Conservation (phyloP, 192 early-diverging fungal genomes). For the Dimargaris verticillata region DNA sequence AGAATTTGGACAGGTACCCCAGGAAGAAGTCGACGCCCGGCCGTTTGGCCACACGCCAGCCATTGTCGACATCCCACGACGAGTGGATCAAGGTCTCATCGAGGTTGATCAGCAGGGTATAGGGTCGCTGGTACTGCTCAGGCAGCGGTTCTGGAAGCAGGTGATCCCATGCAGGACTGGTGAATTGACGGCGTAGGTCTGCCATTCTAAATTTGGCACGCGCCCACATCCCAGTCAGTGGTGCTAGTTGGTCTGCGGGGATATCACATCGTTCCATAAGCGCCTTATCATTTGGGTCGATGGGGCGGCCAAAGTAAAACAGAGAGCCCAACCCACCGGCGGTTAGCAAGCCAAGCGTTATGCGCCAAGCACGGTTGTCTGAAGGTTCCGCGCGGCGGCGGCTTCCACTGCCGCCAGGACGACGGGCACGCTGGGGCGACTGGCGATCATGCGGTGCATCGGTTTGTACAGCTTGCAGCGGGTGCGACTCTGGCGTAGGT, state of each 20-base stretch:
- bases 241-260: no score
- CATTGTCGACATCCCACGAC: slow-evolving; percentile 87
- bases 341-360: neutral
- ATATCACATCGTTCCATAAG: no score
- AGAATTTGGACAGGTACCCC: slow-evolving; percentile 75
- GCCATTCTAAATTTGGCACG: slow-evolving; percentile 13
- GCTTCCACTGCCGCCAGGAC: neutral
- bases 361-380: neutral
- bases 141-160: slow-evolving; percentile 83
- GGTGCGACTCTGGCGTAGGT: neutral
- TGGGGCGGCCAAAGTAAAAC: neutral
- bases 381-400: neutral
- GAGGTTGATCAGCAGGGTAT: slow-evolving; percentile 89
- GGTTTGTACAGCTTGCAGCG: neutral
- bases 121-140: slow-evolving; percentile 59
- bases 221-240: neutral
- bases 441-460: neutral
- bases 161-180: slow-evolving; percentile 65
- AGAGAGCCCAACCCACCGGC: neutral
- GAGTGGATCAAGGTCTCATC: slow-evolving; percentile 86
- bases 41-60: slow-evolving; percentile 92
- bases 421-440: neutral
- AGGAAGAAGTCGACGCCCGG: slow-evolving; percentile 94
- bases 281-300: neutral
- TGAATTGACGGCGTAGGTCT: slow-evolving; percentile 20